phyloP scores from a whole-genome alignment of 1,284 basidiomycete genomes.

The Neonothopanus nambi region DNA sequence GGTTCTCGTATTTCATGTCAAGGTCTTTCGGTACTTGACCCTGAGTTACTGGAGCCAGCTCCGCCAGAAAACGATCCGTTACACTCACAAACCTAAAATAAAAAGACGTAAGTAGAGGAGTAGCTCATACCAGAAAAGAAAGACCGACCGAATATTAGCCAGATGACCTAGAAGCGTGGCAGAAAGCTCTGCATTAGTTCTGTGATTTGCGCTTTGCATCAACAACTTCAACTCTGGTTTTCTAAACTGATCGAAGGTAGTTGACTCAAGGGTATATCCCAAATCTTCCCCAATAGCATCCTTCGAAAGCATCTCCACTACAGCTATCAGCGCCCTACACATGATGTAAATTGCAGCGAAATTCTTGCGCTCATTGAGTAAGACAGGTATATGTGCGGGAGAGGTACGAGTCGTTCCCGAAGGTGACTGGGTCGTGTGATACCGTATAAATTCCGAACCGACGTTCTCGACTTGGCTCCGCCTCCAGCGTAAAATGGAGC shows the following conservation, averaged over 20 bases:
- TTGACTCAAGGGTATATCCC: constrained; percentile 80
- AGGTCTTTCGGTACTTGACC: constrained; percentile 77
- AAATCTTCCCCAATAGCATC: constrained; percentile 77
- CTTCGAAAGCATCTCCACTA: constrained; percentile 72
- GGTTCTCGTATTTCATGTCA: constrained; percentile 80
- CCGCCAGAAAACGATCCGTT: constrained; percentile 82
- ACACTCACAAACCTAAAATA: constrained; percentile 78
- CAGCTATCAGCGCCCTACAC: constrained; percentile 80
- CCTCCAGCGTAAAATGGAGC: constrained; percentile 88
- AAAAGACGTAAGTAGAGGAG: constrained; percentile 6
- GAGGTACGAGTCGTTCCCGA: constrained; percentile 36
- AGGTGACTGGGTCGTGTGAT: constrained; percentile 48
- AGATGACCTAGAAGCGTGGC: constrained; percentile 82
- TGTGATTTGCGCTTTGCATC: constrained; percentile 70
- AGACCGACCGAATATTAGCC: constrained; percentile 69
- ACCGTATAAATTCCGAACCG: constrained; percentile 49
- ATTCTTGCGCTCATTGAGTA: constrained; percentile 76
- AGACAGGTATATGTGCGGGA: constrained; percentile 52
- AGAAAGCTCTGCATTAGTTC: constrained; percentile 79
- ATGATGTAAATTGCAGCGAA: constrained; percentile 86
- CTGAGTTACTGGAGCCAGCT: constrained; percentile 72
- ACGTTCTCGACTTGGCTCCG: constrained; percentile 73
- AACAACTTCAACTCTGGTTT: constrained; percentile 70
- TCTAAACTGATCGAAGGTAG: constrained; percentile 84
- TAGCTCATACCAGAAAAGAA: neutral